Evolutionary conservation across 768 basidiomycete species (phyloP).

Genomic region (Termitomyces eurrhizus): DNA sequence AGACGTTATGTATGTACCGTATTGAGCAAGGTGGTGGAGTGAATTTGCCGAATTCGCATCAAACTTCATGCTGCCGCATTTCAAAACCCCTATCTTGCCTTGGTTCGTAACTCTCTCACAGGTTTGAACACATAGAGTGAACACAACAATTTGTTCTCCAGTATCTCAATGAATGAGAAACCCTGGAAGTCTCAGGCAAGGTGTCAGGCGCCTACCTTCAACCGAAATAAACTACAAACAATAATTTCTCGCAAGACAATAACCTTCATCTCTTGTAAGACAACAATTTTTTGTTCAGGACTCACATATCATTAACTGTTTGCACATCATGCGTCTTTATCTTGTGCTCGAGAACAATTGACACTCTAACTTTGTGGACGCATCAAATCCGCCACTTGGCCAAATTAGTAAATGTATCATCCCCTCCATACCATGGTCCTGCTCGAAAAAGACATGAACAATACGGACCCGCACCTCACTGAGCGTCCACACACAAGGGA

Average conservation of each 20-base stretch:
- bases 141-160: too few species aligned
- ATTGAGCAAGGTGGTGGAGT: too few species aligned
- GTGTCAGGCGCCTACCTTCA: not conserved
- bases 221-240: not conserved
- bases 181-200: not conserved
- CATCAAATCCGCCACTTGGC: not conserved
- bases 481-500: not conserved
- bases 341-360: not conserved
- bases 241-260: not conserved
- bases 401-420: not conserved
- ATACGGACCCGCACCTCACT: not conserved
- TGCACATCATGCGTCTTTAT: not conserved
- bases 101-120: too few species aligned
- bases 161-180: not conserved
- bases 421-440: not conserved
- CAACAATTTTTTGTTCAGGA: not conserved
- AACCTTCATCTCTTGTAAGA: not conserved
- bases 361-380: not conserved
- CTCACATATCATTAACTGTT: not conserved
- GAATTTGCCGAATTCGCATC: too few species aligned
- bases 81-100: too few species aligned
- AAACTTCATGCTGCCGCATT: too few species aligned
- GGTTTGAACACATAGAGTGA: too few species aligned
- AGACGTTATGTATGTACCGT: too few species aligned
- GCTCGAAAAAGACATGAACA: not conserved